Evolutionary conservation across 768 basidiomycete species (phyloP), one percentile per base, ranked within the genome.

Genomic region (Agaricus sinodeliciosus): DNA sequence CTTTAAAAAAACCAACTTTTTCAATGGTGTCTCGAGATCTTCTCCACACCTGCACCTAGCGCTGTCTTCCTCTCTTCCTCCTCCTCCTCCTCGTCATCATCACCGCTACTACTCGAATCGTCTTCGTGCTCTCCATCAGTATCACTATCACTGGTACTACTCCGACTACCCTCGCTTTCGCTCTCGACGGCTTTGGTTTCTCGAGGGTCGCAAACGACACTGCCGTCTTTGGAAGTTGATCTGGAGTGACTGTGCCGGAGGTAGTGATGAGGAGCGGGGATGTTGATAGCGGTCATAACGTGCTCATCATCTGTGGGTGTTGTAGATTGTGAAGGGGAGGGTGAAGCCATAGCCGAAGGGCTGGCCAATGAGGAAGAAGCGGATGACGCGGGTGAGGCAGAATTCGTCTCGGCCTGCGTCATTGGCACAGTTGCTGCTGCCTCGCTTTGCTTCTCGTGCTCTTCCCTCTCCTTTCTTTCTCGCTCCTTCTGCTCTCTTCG

Each of bases 401-500:
- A 22, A 3, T 22, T 22, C 3, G 22, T 6, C 11, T 22, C 19
- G 26, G 16, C 2, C 31, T 39, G 5, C 44, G 44, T 16, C 48
- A n/a, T n/a, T n/a, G n/a, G n/a, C n/a, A 13, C 18, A 16, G 47
- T 22, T 11, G 37, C 22, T 49, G 48, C 35, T 26, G 36, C 28
- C 43, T 55, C 56, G 34, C 57, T 59, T 15, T 58, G 56, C 15
- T 62, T 54, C 5, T 61, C 60, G 19, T 51, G 43, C 51, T 60
- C 51, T 15, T 43, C 52, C 40, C 55, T 56, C 39, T 59, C 67
- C 51, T 56, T 57, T 46, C 63, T 68, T 61, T 65, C 66, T 46
- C 63, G 66, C 67, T 88, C 83, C 45, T 76, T 66, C 60, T 75
- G 69, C 62, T 82, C 83, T 58, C 78, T 70, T 39, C 91, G 65